Evolutionary conservation across 1,284 basidiomycete genomes (phyloP).

Genomic region (Trametes polyzona): DNA sequence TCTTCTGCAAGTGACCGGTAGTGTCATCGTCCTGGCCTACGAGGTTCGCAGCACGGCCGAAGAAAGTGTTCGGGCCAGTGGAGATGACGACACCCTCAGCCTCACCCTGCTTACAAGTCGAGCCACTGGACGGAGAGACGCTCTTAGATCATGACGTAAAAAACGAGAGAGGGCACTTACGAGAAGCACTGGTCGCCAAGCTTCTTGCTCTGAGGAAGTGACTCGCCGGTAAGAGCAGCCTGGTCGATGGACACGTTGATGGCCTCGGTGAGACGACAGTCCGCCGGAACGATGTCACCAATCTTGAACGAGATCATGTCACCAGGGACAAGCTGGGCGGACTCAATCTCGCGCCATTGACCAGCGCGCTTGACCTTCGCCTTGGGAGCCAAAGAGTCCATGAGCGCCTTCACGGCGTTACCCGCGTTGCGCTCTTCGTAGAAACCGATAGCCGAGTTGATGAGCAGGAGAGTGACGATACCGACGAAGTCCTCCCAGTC

Average conservation of each 20-base stretch:
- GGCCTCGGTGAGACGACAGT: conserved; percentile 93
- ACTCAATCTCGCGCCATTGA: conserved; percentile 88
- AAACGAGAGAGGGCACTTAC: conserved; percentile 48
- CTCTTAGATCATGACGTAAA: conserved; percentile 15
- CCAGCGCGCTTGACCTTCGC: conserved; percentile 89
- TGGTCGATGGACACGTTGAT: conserved; percentile 98
- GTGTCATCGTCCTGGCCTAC: conserved; percentile 96
- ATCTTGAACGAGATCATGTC: conserved; percentile 97
- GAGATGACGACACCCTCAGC: conserved; percentile 97
- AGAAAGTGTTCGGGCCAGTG: conserved; percentile 95
- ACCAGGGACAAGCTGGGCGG: conserved; percentile 86
- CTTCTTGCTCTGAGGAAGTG: conserved; percentile 90
- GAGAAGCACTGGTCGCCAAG: conserved; percentile 95
- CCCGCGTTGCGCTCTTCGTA: conserved; percentile 97
- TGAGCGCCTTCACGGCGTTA: conserved; percentile 98
- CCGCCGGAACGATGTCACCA: conserved; percentile 95
- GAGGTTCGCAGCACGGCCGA: conserved; percentile 93
- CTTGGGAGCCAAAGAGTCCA: conserved; percentile 99
- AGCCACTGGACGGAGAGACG: conserved; percentile 60
- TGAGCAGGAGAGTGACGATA: conserved; percentile 89
- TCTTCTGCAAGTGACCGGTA: conserved; percentile 97
- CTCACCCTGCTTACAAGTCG: conserved; percentile 97
- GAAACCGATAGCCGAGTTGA: conserved; percentile 98
- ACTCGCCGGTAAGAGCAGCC: conserved; percentile 96
- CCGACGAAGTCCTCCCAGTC: conserved; percentile 99